Evolutionary conservation across 345 rosid species (phyloP).

Genomic region (Boechera stricta): DNA sequence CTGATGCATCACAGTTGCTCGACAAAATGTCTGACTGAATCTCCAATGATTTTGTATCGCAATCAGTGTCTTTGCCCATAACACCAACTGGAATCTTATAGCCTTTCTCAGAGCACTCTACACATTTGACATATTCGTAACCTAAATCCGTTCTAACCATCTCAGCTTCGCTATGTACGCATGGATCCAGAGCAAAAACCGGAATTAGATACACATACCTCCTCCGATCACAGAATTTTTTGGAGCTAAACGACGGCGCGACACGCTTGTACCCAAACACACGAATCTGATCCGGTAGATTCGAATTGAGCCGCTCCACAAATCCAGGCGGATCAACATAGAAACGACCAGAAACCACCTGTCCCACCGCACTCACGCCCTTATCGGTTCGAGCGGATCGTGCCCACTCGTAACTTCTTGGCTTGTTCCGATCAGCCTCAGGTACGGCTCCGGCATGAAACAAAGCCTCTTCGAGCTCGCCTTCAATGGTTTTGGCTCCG

Average conservation of each 20-base stretch:
- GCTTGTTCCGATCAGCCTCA: constrained; percentile 77
- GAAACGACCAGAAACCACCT: constrained; percentile 89
- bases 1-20: constrained; percentile 41
- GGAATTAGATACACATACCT: constrained; percentile 94
- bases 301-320: constrained; percentile 69
- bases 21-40: constrained; percentile 48
- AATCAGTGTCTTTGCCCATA: constrained; percentile 59
- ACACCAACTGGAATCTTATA: constrained; percentile 67
- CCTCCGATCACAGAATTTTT: constrained; percentile 88
- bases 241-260: constrained; percentile 76
- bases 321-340: constrained; percentile 92
- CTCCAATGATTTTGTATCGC: constrained; percentile 38
- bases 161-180: constrained; percentile 79
- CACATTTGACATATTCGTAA: constrained; percentile 72
- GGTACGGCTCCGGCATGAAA: constrained; percentile 83
- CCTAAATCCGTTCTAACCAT: constrained; percentile 75
- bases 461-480: constrained; percentile 93
- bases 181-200: constrained; percentile 82
- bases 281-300: constrained; percentile 66
- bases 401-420: constrained; percentile 82
- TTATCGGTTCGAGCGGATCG: constrained; percentile 94
- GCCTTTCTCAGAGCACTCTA: constrained; percentile 85
- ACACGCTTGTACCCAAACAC: constrained; percentile 85
- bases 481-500: constrained; percentile 95
- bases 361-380: constrained; percentile 98